Base-by-base conservation (phyloP, 257 asterid species). In the Penstemon barbatus region DNA sequence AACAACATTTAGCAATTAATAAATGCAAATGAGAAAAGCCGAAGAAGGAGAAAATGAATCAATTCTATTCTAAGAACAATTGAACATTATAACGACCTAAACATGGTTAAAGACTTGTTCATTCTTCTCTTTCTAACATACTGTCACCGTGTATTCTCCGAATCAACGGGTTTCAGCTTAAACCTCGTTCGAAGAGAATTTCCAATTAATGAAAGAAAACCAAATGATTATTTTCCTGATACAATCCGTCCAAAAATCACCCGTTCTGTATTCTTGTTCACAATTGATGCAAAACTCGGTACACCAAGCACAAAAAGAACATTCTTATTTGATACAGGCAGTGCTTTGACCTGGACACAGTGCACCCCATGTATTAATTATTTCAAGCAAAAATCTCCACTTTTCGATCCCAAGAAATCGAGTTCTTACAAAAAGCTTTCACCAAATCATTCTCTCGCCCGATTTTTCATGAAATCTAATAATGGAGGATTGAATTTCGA, bases 281-380 rank as follows among this genome's bases (percentile, higher is more conserved):
- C 61, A 15, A 48, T 69, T 7, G 74, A 69, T 4, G 60, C 57
- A 18, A 18, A 49, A 9, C 38, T 69, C 8, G 74, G 67, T 4
- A 71, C 69, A 3, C 61, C 74, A 3, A 13, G 53, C 61, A 36
- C 7, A 10, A 13, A 62, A 39, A 48, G 25, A 9, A 59, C 50
- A 38, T 36, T 69, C 51, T 33, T 69, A 18, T 69, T 69, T 50
- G 75, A 69, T 7, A 11, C 52, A 4, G 70, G 67, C 4, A 69
- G 61, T 12, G 6, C 46, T 0, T 44, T 69, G 33, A 18, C 41
- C 1, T 59, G 67, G 70, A 71, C 60, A 4, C 66, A 69, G 18
- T 69, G 74, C 67, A 58, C 63, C 0, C 75, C 69, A 0, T 61
- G 67, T 52, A 40, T 15, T 7, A 19, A 8, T 5, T 69, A 59